phyloP scores from a whole-genome alignment of 306 rosid species.

The Prosopis cineraria region DNA sequence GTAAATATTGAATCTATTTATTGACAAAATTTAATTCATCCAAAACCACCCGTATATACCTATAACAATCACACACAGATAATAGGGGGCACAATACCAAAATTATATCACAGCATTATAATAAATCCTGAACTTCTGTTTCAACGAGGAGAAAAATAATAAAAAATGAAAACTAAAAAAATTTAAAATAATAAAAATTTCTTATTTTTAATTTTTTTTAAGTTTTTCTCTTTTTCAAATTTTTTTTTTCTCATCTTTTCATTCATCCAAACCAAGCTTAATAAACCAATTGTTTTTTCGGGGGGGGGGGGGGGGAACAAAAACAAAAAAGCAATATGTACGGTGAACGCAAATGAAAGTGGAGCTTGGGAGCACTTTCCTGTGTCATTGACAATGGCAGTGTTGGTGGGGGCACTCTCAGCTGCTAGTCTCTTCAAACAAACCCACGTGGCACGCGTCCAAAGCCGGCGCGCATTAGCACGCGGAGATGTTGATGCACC shows the following conservation, averaged over 20 bases:
- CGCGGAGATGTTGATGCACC: too few relatives aligned
- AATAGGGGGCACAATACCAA: too few relatives aligned
- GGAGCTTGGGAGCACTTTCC: slow-evolving; percentile 35
- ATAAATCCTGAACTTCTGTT: too few relatives aligned
- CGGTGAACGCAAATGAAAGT: not conserved
- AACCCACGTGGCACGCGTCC: slow-evolving; percentile 22
- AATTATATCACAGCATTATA: too few relatives aligned
- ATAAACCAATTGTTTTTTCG: not conserved
- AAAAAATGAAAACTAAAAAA: too few relatives aligned
- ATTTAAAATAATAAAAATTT: too few relatives aligned
- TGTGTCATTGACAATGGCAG: not conserved
- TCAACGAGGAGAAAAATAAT: too few relatives aligned
- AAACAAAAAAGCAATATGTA: not conserved
- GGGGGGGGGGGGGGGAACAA: not conserved
- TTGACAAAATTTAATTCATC: not conserved
- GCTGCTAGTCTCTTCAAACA: not conserved
- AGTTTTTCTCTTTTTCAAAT: too few relatives aligned
- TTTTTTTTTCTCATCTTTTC: too few relatives aligned
- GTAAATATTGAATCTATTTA: not conserved
- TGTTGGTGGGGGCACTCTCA: slow-evolving; percentile 7
- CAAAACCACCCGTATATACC: not conserved
- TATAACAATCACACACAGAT: too few relatives aligned
- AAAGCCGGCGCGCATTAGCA: slow-evolving; percentile 14
- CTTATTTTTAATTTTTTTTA: too few relatives aligned
- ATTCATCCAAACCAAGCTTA: too few relatives aligned